Evolutionary conservation across 495 filamentous ascomycete genomes (phyloP).

Genomic region (Aspergillus indologenus): DNA sequence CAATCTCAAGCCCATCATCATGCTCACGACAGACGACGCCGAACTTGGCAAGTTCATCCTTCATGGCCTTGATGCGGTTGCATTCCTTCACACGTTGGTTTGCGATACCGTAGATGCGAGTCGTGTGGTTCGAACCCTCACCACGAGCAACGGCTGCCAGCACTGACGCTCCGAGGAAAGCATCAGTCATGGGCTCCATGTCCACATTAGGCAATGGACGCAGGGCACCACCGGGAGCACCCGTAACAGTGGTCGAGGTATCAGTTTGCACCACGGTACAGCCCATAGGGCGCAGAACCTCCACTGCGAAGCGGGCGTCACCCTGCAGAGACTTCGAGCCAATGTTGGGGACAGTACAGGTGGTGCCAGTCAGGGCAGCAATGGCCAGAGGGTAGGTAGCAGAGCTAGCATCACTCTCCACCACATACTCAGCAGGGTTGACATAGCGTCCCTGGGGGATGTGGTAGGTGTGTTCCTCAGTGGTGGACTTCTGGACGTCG

Average conservation of each 20-base stretch:
- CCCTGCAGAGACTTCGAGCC: slow-evolving; percentile 88
- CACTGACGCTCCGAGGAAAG: slow-evolving; percentile 91
- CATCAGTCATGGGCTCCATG: slow-evolving; percentile 99
- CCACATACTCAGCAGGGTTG: slow-evolving; percentile 81
- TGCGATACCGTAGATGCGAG: slow-evolving; percentile 89
- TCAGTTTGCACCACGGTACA: slow-evolving; percentile 83
- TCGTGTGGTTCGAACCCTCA: slow-evolving; percentile 53
- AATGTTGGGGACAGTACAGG: slow-evolving; percentile 94
- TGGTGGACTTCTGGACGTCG: slow-evolving; percentile 65
- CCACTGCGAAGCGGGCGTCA: slow-evolving; percentile 90
- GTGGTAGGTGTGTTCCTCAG: slow-evolving; percentile 86
- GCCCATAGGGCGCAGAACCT: slow-evolving; percentile 90
- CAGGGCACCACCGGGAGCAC: slow-evolving; percentile 70
- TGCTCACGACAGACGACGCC: slow-evolving; percentile 83
- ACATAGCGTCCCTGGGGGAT: slow-evolving; percentile 83
- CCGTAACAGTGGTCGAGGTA: slow-evolving; percentile 86
- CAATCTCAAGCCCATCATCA: slow-evolving; percentile 87
- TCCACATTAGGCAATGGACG: slow-evolving; percentile 74
- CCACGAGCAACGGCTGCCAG: slow-evolving; percentile 87
- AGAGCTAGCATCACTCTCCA: slow-evolving; percentile 97
- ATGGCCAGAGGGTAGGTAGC: slow-evolving; percentile 96
- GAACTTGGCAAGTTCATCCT: slow-evolving; percentile 93
- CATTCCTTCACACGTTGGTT: slow-evolving; percentile 99
- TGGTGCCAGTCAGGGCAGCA: slow-evolving; percentile 91
- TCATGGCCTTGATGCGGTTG: slow-evolving; percentile 95